Conservation (phyloP, 2,329 filamentous ascomycete species). For the Seiridium unicorne region DNA sequence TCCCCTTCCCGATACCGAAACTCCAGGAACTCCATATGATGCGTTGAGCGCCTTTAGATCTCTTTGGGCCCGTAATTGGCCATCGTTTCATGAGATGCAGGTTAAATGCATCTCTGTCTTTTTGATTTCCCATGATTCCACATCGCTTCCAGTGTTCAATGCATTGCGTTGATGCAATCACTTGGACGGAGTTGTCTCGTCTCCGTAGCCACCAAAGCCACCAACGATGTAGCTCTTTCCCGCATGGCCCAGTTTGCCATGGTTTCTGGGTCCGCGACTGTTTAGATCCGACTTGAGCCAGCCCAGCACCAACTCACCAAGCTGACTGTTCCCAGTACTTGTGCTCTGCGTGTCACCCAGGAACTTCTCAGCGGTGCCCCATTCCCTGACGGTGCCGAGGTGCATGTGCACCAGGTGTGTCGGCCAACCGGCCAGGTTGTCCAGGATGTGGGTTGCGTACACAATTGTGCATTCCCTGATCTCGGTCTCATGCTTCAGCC, state of each 20-base stretch:
- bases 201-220: constrained; percentile 55
- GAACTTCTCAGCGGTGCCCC: constrained; percentile 72
- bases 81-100: background rate
- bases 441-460: constrained; percentile 95
- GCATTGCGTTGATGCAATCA: constrained; percentile 4
- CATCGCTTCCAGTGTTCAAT: constrained; percentile 12
- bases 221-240: constrained; percentile 61
- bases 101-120: background rate
- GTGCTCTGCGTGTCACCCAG: constrained; percentile 46
- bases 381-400: constrained; percentile 82
- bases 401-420: constrained; percentile 97
- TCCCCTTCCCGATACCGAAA: background rate
- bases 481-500: constrained; percentile 86
- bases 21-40: constrained; percentile 1
- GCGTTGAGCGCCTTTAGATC: background rate
- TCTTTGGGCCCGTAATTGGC: background rate
- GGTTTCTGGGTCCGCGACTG: constrained; percentile 73
- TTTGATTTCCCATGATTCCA: background rate
- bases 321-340: constrained; percentile 70
- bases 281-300: constrained; percentile 83
- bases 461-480: constrained; percentile 82
- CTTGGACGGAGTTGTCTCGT: constrained; percentile 35
- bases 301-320: constrained; percentile 82
- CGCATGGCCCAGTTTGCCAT: constrained; percentile 54
- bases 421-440: constrained; percentile 93